Base-by-base conservation (phyloP, 805 yeast species). In the Candida caryicola region DNA sequence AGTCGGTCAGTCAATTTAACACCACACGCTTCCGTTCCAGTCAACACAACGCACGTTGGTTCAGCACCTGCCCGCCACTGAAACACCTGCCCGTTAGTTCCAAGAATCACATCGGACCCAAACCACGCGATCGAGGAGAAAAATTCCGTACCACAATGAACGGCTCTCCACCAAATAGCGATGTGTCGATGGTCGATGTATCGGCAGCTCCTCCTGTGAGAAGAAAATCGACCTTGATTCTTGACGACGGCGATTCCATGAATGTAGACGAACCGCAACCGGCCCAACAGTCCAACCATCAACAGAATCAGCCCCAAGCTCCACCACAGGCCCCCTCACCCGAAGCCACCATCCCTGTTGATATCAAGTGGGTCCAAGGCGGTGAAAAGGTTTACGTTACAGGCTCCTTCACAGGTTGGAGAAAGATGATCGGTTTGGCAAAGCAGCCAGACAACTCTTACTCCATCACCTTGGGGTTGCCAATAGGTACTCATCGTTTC, bases 401-500 rank as follows among this genome's bases (percentile, higher is more conserved):
- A 25, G 99, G 99, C 34, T 85, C 97, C 1, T 91, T 91, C 64
- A 93, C 99, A 0, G 96, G 96, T 3, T 93, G 99, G 98, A 73
- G 96, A 49, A 91, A 90, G 63, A 91, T 93, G 98, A 90, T 91
- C 55, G 95, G 95, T 28, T 68, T 93, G 51, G 74, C 74, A 21
- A 69, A 68, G 60, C 77, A 60, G 63, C 69, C 52, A 7, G 79
- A 80, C 49, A 73, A 73, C 16, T 69, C 71, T 27, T 82, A 82
- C 51, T 70, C 79, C 31, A 83, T 87, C 17, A 82, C 85, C 36
- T 68, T 87, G 34, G 85, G 86, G 29, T 64, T 87, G 33, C 95
- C 96, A 0, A 81, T 85, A 4, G 97, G 97, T 7, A 90, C 96
- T 0, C 97, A 90, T 62, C 72, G 96, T 47, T 86, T 91, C 63